Evolutionary conservation across 257 asterid genomes (phyloP).

Genomic region (Ocimum tenuiflorum): DNA sequence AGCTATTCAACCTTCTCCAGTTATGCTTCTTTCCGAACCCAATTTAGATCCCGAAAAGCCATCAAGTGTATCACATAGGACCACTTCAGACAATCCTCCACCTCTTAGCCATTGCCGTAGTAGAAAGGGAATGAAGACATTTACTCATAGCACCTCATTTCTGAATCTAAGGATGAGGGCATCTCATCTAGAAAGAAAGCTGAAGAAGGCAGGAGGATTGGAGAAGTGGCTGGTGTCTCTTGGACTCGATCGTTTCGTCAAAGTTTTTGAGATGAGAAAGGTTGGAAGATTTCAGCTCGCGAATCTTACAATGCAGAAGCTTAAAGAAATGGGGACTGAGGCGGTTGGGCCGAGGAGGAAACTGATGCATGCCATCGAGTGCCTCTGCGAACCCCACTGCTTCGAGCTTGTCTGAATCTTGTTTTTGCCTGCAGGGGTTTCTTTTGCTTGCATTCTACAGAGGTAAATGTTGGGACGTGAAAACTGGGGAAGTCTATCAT

Average conservation of each 20-base stretch:
- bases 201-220: constrained; percentile 73
- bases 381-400: constrained; percentile 87
- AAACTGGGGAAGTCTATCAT: no score
- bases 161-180: constrained; percentile 55
- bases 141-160: constrained; percentile 30
- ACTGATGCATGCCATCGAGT: constrained; percentile 83
- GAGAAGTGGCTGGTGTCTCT: constrained; percentile 73
- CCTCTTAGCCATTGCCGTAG: constrained; percentile 15
- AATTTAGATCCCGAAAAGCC: constrained; percentile 21
- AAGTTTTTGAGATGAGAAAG: constrained; percentile 44
- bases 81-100: constrained; percentile 31
- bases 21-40: constrained; percentile 32
- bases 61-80: constrained; percentile 21
- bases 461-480: neutral
- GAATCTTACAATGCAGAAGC: constrained; percentile 70
- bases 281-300: constrained; percentile 67
- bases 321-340: constrained; percentile 74
- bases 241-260: constrained; percentile 61
- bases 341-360: constrained; percentile 94
- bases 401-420: constrained; percentile 34
- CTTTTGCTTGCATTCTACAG: neutral
- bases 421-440: neutral
- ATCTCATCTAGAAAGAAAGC: constrained; percentile 49
- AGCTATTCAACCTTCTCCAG: constrained; percentile 16
- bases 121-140: constrained; percentile 30